phyloP scores from a whole-genome alignment of 257 asterid genomes.

The Coffea canephora region DNA sequence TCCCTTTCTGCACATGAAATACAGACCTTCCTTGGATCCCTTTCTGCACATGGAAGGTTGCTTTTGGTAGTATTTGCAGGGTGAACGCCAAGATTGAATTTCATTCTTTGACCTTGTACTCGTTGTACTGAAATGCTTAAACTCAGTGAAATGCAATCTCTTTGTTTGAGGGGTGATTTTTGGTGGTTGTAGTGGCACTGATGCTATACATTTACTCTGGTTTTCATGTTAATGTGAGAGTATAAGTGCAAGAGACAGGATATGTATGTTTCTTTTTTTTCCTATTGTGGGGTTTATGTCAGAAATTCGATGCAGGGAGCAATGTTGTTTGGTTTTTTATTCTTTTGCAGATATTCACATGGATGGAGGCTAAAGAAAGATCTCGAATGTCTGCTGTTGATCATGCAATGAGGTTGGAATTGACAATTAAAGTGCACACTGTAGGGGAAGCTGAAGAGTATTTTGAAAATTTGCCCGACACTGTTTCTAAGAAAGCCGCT shows the following conservation, averaged over 20 bases:
- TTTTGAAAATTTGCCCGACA: conserved; percentile 28
- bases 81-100: neutral
- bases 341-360: conserved; percentile 22
- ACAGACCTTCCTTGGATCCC: neutral
- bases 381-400: conserved; percentile 23
- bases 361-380: conserved; percentile 34
- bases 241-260: neutral
- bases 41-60: neutral
- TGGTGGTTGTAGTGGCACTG: neutral
- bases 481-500: conserved; percentile 34
- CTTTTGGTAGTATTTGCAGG: neutral
- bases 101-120: no score
- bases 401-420: conserved; percentile 28
- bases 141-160: neutral
- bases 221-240: neutral
- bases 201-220: neutral
- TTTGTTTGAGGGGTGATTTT: neutral
- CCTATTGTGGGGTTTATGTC: neutral
- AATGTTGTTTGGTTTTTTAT: neutral
- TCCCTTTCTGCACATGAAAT: neutral
- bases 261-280: neutral
- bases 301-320: neutral
- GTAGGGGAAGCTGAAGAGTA: conserved; percentile 30
- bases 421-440: conserved; percentile 24
- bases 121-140: neutral